Evolutionary conservation across 73 alveolate genomes (phyloP).

Genomic region (Paramecium sonneborni): DNA sequence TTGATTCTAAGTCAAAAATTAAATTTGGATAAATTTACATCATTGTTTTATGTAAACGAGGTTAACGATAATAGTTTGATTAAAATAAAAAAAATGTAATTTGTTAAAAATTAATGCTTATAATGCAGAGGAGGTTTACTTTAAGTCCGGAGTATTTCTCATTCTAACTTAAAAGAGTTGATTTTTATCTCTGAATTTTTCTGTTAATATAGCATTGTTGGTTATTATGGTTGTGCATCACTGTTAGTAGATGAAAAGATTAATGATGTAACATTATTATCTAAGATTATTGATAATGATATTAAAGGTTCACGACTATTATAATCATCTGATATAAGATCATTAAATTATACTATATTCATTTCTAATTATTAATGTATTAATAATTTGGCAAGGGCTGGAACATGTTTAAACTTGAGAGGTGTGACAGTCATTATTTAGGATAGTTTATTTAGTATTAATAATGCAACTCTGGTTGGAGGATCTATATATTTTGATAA

Average conservation of each 20-base stretch:
- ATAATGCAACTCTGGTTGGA: conserved; percentile 20
- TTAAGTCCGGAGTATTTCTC: background rate
- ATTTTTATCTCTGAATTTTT: background rate
- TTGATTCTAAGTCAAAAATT: background rate
- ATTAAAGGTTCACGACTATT: background rate
- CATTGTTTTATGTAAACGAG: background rate
- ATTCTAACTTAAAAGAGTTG: background rate
- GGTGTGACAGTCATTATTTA: background rate
- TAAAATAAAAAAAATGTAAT: background rate
- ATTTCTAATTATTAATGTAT: background rate
- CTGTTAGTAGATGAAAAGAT: background rate
- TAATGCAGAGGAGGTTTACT: conserved; percentile 23
- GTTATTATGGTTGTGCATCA: conserved; percentile 39
- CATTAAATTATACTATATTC: background rate
- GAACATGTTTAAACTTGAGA: background rate
- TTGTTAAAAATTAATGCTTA: background rate
- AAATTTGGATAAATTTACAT: background rate
- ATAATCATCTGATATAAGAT: background rate
- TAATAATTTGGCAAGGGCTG: background rate
- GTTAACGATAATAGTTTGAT: background rate
- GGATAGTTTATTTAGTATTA: background rate
- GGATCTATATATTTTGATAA: conserved; percentile 23
- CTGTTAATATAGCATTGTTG: background rate
- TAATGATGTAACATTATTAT: background rate
- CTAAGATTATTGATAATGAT: background rate